A percentile compares a stretch with the other conserved stretches of the same genome.
Evolutionary conservation across 768 basidiomycete species (phyloP).

Genomic region (Kwoniella bestiolae): DNA sequence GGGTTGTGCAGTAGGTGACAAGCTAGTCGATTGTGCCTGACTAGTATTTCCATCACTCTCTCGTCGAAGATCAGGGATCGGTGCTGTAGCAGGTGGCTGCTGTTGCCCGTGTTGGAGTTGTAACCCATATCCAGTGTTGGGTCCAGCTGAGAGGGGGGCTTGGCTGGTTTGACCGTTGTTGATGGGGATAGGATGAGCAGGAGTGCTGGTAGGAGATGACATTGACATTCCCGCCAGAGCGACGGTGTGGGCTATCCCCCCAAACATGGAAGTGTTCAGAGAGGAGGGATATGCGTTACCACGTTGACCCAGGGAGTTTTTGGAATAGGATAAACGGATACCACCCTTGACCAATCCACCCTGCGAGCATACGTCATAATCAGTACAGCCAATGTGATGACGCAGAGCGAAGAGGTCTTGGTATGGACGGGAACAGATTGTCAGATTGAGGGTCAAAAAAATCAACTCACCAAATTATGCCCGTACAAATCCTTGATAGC

Average conservation of each 20-base stretch:
- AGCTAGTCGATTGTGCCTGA: conserved; percentile 25
- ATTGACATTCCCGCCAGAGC: conserved; percentile 50
- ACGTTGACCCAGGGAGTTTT: conserved; percentile 84
- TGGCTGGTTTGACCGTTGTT: conserved; percentile 10
- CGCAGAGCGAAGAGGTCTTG: neutral
- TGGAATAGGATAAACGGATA: conserved; percentile 96
- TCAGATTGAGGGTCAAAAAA: no score
- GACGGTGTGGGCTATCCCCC: conserved; percentile 49
- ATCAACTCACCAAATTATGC: conserved; percentile 66
- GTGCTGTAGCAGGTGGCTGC: conserved; percentile 11
- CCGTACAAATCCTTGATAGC: conserved; percentile 92
- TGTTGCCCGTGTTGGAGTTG: conserved; percentile 18
- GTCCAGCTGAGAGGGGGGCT: conserved; percentile 15
- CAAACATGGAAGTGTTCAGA: conserved; percentile 33
- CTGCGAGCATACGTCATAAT: conserved; percentile 21
- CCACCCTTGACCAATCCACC: conserved; percentile 91
- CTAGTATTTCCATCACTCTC: conserved; percentile 13
- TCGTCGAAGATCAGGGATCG: conserved; percentile 20
- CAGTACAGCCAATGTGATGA: conserved; percentile 9
- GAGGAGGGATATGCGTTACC: conserved; percentile 42
- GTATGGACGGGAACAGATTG: neutral
- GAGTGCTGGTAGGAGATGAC: conserved; percentile 12
- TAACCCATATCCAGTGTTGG: conserved; percentile 15
- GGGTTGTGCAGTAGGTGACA: conserved; percentile 50
- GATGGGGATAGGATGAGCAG: conserved; percentile 18